Evolutionary conservation across 202 grass and related monocot genomes (phyloP).

Genomic region (Elaeis oleifera): DNA sequence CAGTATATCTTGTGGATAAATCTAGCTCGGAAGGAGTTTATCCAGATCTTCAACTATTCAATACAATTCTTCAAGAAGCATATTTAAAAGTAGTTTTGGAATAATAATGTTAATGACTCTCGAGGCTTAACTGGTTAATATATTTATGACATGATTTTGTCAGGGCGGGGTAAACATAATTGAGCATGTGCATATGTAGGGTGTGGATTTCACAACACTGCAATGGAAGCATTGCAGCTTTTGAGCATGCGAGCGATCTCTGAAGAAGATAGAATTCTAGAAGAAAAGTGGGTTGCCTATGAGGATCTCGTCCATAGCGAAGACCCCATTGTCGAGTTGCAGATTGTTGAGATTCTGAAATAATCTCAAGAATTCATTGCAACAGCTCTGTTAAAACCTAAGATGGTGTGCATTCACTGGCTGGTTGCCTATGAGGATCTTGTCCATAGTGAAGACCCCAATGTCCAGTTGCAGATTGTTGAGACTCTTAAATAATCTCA

Average conservation of each 20-base stretch:
- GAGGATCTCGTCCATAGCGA: constrained; percentile 69
- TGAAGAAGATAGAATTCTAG: constrained; percentile 22
- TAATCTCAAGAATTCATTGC: not conserved
- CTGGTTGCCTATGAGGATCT: too few relatives aligned
- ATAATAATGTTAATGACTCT: too few relatives aligned
- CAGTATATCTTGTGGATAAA: constrained; percentile 44
- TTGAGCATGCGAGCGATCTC: constrained; percentile 73
- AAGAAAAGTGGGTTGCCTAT: constrained; percentile 39
- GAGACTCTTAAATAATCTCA: not conserved
- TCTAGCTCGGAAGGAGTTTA: constrained; percentile 42
- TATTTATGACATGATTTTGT: constrained; percentile 21
- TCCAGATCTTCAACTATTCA: constrained; percentile 49
- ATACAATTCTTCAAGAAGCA: constrained; percentile 36
- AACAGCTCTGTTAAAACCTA: too few relatives aligned
- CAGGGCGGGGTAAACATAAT: constrained; percentile 65
- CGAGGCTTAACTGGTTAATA: not conserved
- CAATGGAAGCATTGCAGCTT: constrained; percentile 63
- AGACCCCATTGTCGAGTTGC: constrained; percentile 46
- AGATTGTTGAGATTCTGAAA: constrained; percentile 43
- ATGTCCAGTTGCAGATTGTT: too few relatives aligned
- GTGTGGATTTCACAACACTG: constrained; percentile 41
- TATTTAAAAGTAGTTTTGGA: constrained; percentile 36
- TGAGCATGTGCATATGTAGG: constrained; percentile 45
- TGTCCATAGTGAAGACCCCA: too few relatives aligned
- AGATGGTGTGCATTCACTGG: too few relatives aligned